Conservation (phyloP, 2,329 filamentous ascomycete genomes). For the Microdochium paspali region DNA sequence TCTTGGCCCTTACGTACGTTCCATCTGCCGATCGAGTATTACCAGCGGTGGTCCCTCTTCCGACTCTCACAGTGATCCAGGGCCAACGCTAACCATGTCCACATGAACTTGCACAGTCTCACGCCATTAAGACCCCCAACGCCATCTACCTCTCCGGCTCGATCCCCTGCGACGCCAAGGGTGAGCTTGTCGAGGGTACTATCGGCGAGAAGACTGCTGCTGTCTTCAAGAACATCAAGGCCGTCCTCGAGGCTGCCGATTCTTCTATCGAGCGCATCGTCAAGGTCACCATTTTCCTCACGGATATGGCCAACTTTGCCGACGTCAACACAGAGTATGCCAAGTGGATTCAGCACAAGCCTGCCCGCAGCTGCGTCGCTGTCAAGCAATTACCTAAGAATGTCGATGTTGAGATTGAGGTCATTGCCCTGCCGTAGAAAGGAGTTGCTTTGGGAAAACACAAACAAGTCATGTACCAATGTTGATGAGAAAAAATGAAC, state of each 20-base stretch:
- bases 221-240: slow-evolving; percentile 69
- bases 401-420: slow-evolving; percentile 85
- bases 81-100: neutral
- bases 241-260: slow-evolving; percentile 74
- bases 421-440: slow-evolving; percentile 58
- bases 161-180: slow-evolving; percentile 57
- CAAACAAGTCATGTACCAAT: neutral
- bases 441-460: neutral
- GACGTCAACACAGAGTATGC: slow-evolving; percentile 82
- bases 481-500: too few species aligned
- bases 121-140: slow-evolving; percentile 55
- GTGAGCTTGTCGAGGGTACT: slow-evolving; percentile 45
- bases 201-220: slow-evolving; percentile 55
- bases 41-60: too few species aligned
- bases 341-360: slow-evolving; percentile 76
- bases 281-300: slow-evolving; percentile 87
- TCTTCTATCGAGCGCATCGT: slow-evolving; percentile 72
- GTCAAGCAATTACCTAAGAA: slow-evolving; percentile 83
- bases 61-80: too few species aligned
- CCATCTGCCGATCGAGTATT: neutral
- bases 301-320: slow-evolving; percentile 82
- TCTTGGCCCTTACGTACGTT: slow-evolving; percentile 48
- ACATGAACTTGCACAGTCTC: slow-evolving; percentile 37
- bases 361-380: slow-evolving; percentile 80
- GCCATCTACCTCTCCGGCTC: slow-evolving; percentile 62